A percentile compares a stretch with the other conserved stretches of the same genome.
These are phyloP conservation scores for Backusella psychrophila DNA, from an alignment of 192 early-diverging fungal species.

Conservation along the genomic window DNA sequence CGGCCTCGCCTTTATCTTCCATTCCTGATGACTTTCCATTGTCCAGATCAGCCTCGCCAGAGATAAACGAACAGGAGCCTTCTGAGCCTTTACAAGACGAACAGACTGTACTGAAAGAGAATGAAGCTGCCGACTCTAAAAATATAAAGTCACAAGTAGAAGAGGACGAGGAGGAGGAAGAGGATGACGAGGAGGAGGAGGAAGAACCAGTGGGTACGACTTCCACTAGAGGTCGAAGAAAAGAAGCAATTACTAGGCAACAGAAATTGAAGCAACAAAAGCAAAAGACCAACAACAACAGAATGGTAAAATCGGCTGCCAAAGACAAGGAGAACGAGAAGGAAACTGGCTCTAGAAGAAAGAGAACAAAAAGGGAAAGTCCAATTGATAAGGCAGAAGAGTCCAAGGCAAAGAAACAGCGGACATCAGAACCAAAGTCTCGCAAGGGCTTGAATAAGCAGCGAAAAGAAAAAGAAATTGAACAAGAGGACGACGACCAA, in stretches of 20 bases:
- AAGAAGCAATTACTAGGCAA: neutral
- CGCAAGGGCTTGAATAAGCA: conserved; percentile 1
- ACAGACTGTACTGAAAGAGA: neutral
- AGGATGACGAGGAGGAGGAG: neutral
- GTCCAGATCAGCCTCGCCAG: conserved; percentile 35
- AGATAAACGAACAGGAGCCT: neutral
- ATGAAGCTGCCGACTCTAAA: neutral
- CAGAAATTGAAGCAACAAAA: neutral
- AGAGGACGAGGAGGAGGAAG: neutral
- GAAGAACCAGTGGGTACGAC: neutral
- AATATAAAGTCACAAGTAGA: neutral
- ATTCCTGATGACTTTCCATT: conserved; percentile 41
- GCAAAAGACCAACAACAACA: neutral
- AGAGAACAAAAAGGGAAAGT: neutral
- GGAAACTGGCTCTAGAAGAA: neutral
- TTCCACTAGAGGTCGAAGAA: neutral
- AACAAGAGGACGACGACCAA: neutral
- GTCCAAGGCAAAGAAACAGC: neutral
- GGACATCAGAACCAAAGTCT: neutral
- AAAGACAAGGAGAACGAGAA: neutral
- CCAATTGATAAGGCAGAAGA: neutral
- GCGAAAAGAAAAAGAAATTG: neutral
- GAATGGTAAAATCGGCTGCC: neutral
- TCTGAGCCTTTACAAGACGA: neutral
- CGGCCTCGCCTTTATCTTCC: conserved; percentile 36